Percentiles rank a stretch among this genome's conserved stretches.
Conservation (phyloP, 805 yeast genomes). For the Starmera quercuum region DNA sequence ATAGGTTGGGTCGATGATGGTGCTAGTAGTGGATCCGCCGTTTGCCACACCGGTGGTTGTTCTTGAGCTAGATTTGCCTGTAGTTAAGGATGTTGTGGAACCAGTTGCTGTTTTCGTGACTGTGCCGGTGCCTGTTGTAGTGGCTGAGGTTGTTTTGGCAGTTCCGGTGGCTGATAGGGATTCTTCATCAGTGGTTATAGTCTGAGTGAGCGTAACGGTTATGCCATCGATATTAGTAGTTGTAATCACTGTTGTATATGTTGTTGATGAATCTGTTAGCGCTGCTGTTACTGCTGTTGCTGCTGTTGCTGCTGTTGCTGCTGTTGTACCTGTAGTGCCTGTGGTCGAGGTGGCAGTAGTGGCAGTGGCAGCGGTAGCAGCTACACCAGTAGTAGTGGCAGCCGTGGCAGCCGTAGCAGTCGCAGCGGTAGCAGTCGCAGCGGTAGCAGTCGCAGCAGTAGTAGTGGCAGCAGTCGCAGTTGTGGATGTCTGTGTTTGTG, state of each 20-base stretch:
- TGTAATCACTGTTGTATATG: conserved; percentile 1
- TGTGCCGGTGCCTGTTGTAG: neutral
- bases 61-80: neutral
- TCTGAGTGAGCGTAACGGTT: neutral
- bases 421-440: conserved; percentile 1
- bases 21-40: neutral
- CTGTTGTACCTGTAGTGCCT: neutral
- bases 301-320: neutral
- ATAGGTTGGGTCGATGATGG: conserved; percentile 14
- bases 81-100: neutral
- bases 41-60: neutral
- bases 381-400: neutral
- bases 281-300: neutral
- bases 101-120: neutral
- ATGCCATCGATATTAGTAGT: conserved; percentile 5
- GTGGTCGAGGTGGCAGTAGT: neutral
- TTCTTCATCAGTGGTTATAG: neutral
- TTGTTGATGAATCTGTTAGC: neutral
- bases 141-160: neutral
- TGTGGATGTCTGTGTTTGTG: too few relatives aligned
- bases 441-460: conserved; percentile 4
- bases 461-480: conserved; percentile 6
- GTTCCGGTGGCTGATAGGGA: conserved; percentile 1
- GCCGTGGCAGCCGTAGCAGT: neutral
- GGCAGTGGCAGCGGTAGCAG: neutral